These are phyloP conservation scores for Suillus placidus DNA, from an alignment of 768 basidiomycete genomes.

Conservation along the genomic window DNA sequence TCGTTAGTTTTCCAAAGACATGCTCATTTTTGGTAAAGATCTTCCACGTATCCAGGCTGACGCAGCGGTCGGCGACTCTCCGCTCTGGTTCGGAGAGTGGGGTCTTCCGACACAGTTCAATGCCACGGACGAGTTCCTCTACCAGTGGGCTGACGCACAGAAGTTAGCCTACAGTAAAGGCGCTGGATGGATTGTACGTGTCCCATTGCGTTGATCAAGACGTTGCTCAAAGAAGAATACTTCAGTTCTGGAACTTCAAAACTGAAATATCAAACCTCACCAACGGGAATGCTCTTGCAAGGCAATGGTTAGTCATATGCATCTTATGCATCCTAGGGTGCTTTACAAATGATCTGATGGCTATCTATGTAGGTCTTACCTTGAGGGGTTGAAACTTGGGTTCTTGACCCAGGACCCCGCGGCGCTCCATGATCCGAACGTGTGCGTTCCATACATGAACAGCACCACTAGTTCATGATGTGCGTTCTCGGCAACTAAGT, in stretches of 20 bases:
- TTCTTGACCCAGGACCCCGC: slow-evolving; percentile 67
- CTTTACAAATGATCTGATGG: neutral
- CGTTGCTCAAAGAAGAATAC: neutral
- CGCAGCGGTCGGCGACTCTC: slow-evolving; percentile 45
- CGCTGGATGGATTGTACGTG: slow-evolving; percentile 68
- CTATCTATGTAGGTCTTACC: slow-evolving; percentile 59
- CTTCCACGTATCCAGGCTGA: slow-evolving; percentile 57
- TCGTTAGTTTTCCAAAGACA: neutral
- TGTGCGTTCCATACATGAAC: slow-evolving; percentile 52
- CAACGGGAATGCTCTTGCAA: slow-evolving; percentile 48
- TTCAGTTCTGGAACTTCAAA: slow-evolving; percentile 75
- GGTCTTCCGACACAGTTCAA: slow-evolving; percentile 63
- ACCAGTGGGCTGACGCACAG: slow-evolving; percentile 76
- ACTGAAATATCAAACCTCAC: slow-evolving; percentile 54
- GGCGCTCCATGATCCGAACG: slow-evolving; percentile 51
- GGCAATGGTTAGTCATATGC: slow-evolving; percentile 57
- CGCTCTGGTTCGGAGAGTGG: slow-evolving; percentile 64
- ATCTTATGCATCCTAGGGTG: neutral
- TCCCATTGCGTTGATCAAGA: neutral
- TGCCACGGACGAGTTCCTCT: slow-evolving; percentile 62
- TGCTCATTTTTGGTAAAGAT: slow-evolving; percentile 42
- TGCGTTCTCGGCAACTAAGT: neutral
- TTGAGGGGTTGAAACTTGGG: slow-evolving; percentile 60
- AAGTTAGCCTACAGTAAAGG: slow-evolving; percentile 63
- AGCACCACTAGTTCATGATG: slow-evolving; percentile 15